Evolutionary conservation across 148 eudicot genomes (phyloP).

Genomic region (Simmondsia chinensis): DNA sequence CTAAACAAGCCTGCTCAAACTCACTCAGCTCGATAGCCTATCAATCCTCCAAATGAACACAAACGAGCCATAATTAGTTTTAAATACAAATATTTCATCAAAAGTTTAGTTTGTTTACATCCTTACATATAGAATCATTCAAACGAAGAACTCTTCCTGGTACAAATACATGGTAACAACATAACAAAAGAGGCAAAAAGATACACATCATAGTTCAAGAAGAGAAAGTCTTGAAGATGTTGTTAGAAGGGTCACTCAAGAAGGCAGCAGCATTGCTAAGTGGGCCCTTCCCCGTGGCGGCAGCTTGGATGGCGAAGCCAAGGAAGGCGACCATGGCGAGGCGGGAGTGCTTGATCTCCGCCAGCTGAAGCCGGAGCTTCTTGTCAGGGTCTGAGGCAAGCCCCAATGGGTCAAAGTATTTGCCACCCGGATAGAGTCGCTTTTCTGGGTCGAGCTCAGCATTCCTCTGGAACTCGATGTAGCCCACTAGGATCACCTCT

Average conservation of each 20-base stretch:
- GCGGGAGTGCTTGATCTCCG: slow-evolving; percentile 92
- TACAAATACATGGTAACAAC: too few species aligned
- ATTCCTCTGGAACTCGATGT: slow-evolving; percentile 90
- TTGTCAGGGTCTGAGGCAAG: slow-evolving; percentile 84
- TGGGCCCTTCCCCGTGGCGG: slow-evolving; percentile 94
- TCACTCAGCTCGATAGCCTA: too few species aligned
- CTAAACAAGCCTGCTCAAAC: too few species aligned
- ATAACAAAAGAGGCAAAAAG: not conserved
- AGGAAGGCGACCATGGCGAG: slow-evolving; percentile 90
- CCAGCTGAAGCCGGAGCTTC: slow-evolving; percentile 62
- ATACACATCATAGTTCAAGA: slow-evolving; percentile 1
- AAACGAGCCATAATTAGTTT: too few species aligned
- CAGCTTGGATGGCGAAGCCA: slow-evolving; percentile 89
- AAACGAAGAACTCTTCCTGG: too few species aligned
- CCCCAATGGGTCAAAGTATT: slow-evolving; percentile 78
- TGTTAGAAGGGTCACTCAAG: slow-evolving; percentile 70
- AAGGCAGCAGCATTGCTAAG: slow-evolving; percentile 88
- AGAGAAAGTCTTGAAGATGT: slow-evolving; percentile 33
- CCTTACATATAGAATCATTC: too few species aligned
- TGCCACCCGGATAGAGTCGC: slow-evolving; percentile 82
- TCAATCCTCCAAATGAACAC: too few species aligned
- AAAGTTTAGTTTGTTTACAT: too few species aligned
- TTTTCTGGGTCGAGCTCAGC: slow-evolving; percentile 85
- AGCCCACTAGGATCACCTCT: slow-evolving; percentile 69
- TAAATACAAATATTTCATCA: too few species aligned